Conservation (phyloP, 75 land plant genomes). For the Selaginella moellendorffii region DNA sequence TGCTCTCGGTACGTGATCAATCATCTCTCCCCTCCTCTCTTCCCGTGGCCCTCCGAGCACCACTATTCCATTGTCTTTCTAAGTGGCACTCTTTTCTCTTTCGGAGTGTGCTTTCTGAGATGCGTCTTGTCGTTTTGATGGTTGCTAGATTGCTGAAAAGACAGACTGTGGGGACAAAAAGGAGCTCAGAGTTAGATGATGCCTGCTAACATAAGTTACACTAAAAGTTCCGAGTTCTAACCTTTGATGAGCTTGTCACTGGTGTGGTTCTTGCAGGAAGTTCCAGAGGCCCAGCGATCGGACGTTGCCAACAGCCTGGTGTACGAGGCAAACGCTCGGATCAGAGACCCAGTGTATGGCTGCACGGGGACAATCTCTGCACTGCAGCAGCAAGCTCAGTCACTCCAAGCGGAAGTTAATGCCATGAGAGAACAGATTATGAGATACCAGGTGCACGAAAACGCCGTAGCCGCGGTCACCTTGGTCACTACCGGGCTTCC, state of each 20-base stretch:
- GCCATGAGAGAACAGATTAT: conserved; percentile 42
- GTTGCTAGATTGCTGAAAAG: too few species aligned
- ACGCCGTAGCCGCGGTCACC: conserved; percentile 8
- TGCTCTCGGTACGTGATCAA: conserved; percentile 47
- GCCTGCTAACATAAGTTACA: too few species aligned
- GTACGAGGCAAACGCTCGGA: conserved; percentile 23
- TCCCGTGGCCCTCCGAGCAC: too few species aligned
- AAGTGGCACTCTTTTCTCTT: too few species aligned
- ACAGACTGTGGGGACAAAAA: too few species aligned
- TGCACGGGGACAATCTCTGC: conserved; percentile 18
- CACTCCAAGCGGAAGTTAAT: conserved; percentile 19
- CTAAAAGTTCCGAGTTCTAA: too few species aligned
- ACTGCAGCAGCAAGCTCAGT: conserved; percentile 21
- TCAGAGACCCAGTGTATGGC: conserved; percentile 24
- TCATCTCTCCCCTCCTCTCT: neutral
- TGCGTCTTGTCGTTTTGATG: too few species aligned
- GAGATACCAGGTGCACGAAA: conserved; percentile 28
- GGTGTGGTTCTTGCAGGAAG: conserved; percentile 24
- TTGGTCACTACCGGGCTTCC: neutral
- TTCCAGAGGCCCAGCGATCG: conserved; percentile 19
- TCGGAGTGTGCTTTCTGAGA: too few species aligned
- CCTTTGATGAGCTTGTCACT: too few species aligned
- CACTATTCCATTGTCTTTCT: too few species aligned
- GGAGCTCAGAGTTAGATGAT: too few species aligned
- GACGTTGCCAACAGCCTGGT: conserved; percentile 25